These are phyloP conservation scores for Delonix regia DNA, from an alignment of 306 rosid species.

Conservation along the genomic window DNA sequence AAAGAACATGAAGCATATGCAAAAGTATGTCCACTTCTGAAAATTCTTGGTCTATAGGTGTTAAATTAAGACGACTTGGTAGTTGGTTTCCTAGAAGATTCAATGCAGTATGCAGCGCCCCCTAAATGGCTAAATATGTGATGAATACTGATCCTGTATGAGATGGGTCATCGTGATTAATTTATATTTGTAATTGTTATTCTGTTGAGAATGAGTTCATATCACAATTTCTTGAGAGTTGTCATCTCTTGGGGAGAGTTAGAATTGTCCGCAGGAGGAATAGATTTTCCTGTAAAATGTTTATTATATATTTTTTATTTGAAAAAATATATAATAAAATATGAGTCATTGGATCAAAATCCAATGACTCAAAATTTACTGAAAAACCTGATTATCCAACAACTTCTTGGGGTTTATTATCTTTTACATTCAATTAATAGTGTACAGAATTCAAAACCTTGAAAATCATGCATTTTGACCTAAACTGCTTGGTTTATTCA, in stretches of 20 bases:
- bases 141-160: not conserved
- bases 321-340: too few relatives aligned
- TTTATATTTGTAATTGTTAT: not conserved
- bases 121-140: not conserved
- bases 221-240: not conserved
- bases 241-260: not conserved
- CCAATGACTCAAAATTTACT: too few relatives aligned
- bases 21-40: not conserved
- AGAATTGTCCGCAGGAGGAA: too few relatives aligned
- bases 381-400: too few relatives aligned
- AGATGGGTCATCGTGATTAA: not conserved
- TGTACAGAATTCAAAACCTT: not conserved
- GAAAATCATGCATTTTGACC: not conserved
- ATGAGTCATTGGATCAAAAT: too few relatives aligned
- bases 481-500: not conserved
- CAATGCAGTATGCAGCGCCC: not conserved
- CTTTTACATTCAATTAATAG: not conserved
- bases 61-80: constrained; percentile 17
- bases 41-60: not conserved
- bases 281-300: too few relatives aligned
- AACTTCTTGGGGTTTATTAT: not conserved
- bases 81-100: constrained; percentile 9
- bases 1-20: constrained; percentile 23
- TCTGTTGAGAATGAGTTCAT: not conserved
- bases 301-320: too few relatives aligned